Evolutionary conservation across 192 early-diverging fungal genomes (phyloP).

Genomic region (Backusella psychrophila): DNA sequence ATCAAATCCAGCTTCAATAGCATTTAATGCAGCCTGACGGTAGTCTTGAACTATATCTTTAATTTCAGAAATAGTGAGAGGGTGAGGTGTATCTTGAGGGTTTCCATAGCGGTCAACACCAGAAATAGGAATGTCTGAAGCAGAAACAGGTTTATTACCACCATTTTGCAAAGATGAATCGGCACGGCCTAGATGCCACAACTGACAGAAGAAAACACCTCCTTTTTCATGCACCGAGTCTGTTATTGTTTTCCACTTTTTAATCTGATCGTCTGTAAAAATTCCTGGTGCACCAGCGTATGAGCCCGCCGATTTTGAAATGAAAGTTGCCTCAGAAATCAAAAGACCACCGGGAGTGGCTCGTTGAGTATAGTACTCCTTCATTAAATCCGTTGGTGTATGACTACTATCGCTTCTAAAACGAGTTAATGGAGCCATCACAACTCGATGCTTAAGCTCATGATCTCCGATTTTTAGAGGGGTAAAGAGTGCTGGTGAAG

Average conservation of each 20-base stretch:
- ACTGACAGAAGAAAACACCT: conserved; percentile 52
- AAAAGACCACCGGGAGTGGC: conserved; percentile 17
- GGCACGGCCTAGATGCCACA: conserved; percentile 44
- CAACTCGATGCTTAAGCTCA: conserved; percentile 21
- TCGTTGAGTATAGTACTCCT: conserved; percentile 27
- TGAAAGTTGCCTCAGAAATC: conserved; percentile 22
- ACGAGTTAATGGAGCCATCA: conserved; percentile 23
- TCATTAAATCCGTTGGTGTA: conserved; percentile 7
- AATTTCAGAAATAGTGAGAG: conserved; percentile 15
- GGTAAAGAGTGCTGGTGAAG: conserved; percentile 18
- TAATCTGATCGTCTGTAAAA: conserved; percentile 37
- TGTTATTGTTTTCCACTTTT: conserved; percentile 50
- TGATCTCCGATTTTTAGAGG: conserved; percentile 18
- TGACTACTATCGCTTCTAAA: background rate
- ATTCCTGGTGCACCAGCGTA: conserved; percentile 31
- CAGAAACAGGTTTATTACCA: conserved; percentile 14
- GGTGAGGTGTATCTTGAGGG: conserved; percentile 13
- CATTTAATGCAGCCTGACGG: conserved; percentile 59
- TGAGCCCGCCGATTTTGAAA: conserved; percentile 7
- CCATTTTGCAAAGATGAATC: background rate
- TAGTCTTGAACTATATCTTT: conserved; percentile 2
- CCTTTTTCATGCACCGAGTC: conserved; percentile 55
- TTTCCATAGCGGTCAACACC: conserved; percentile 9
- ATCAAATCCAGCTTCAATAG: conserved; percentile 82
- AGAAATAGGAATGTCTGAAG: conserved; percentile 21